Evolutionary conservation across 2,329 filamentous ascomycete genomes (phyloP), one percentile per base, ranked within the genome.

Genomic region (Ceratocystis colombiana): DNA sequence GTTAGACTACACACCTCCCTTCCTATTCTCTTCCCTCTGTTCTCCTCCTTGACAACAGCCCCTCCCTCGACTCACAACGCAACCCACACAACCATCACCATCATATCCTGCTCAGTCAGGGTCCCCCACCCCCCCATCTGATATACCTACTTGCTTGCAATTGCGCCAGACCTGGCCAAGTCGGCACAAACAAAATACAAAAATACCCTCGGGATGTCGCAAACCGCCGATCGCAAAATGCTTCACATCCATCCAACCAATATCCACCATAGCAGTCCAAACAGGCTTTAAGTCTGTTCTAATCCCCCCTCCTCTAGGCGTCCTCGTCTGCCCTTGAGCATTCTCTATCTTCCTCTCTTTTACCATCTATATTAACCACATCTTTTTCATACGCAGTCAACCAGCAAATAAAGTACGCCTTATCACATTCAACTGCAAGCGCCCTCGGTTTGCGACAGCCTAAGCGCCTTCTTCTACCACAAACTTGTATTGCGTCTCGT

Each of bases 361-460:
- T 20, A 12, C 22, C 22, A n/a, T 50, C 46, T 17, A n/a, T 28
- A 28, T 12, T 28, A 55, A 55, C 50, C 8, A 55, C 20, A 30
- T 15, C 8, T 55, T 25, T n/a, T 15, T 6, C 53, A 28, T 50
- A n/a, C 22, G 17, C 5, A 20, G 46, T 41, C 22, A 17, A 25
- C 61, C 37, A 33, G 6, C 45, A 63, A 30, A 28, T 30, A 28
- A 45, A 33, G n/a, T 10, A 46, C 30, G 8, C 28, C 20, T 48
- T 57, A 22, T 22, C 15, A 5, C 61, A 46, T 48, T 25, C 45
- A 48, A 46, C 37, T 46, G 61, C 41, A 63, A 63, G 37, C 61
- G 61, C 61, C 61, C 37, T 12, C 37, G 45, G 61, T 46, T 63
- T 63, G 61, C 61, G 37, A 62, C 25, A 62, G 41, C 33, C 22